These are phyloP conservation scores for Starmerella cellae DNA, from an alignment of 805 yeast species.

Conservation along the genomic window DNA sequence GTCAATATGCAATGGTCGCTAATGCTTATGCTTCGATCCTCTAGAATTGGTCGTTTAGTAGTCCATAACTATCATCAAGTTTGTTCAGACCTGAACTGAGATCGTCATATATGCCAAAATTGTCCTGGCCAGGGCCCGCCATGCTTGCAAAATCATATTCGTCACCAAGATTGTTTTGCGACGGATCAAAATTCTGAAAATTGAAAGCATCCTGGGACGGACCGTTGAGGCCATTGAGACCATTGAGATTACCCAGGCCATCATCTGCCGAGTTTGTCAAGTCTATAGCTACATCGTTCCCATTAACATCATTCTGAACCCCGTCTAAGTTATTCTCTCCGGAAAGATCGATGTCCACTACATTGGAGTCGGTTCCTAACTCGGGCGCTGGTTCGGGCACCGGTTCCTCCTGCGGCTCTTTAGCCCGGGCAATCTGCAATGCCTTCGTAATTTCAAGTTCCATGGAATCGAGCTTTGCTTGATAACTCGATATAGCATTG, in stretches of 20 bases:
- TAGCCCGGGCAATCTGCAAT: neutral
- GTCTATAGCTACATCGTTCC: constrained; percentile 1
- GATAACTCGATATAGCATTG: constrained; percentile 13
- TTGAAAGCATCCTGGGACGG: neutral
- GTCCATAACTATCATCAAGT: constrained; percentile 4
- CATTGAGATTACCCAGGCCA: too few relatives aligned
- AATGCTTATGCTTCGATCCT: neutral
- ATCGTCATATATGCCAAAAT: constrained; percentile 5
- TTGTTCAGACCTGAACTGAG: neutral
- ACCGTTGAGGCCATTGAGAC: too few relatives aligned
- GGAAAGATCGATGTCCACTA: neutral
- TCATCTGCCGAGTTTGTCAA: neutral
- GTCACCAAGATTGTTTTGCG: neutral
- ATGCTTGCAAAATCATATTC: constrained; percentile 3
- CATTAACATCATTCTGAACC: neutral
- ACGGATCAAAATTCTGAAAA: neutral
- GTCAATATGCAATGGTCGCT: neutral
- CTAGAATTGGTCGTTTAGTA: constrained; percentile 11
- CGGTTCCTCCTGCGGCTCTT: neutral
- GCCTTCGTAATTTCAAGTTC: constrained; percentile 14
- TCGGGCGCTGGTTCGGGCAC: constrained; percentile 1
- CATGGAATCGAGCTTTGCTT: constrained; percentile 9
- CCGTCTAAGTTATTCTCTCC: neutral
- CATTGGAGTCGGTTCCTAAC: neutral
- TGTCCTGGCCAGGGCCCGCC: constrained; percentile 1